Conservation (phyloP, 495 filamentous ascomycete genomes). For the Penicillium robsamsonii region DNA sequence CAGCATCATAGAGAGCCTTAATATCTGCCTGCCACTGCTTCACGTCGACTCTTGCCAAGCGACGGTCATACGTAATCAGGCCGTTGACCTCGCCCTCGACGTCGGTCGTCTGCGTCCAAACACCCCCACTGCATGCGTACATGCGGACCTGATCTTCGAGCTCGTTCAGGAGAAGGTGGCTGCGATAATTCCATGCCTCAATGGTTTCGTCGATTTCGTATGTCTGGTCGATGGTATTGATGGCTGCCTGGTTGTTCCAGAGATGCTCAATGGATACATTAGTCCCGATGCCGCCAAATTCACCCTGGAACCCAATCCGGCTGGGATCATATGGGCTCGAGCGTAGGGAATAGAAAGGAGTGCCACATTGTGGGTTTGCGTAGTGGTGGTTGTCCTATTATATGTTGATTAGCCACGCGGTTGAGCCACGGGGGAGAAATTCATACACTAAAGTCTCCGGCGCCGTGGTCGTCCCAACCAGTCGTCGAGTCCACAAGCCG, state of each 20-base stretch:
- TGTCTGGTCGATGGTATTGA: conserved; percentile 59
- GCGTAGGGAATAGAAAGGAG: conserved; percentile 56
- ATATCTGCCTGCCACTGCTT: conserved; percentile 62
- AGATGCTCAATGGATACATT: conserved; percentile 56
- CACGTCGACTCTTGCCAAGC: conserved; percentile 51
- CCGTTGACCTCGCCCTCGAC: conserved; percentile 76
- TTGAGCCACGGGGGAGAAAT: background rate
- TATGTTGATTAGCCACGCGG: conserved; percentile 3
- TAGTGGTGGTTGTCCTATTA: conserved; percentile 67
- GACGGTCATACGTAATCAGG: conserved; percentile 63
- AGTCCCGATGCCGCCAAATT: conserved; percentile 65
- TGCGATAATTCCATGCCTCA: conserved; percentile 65
- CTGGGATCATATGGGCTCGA: conserved; percentile 56
- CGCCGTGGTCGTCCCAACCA: conserved; percentile 62
- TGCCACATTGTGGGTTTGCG: conserved; percentile 66
- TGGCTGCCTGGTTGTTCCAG: conserved; percentile 58
- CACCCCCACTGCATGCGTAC: conserved; percentile 57
- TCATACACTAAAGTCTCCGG: conserved; percentile 54
- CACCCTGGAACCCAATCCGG: conserved; percentile 65
- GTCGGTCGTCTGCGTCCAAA: conserved; percentile 68
- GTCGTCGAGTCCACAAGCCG: conserved; percentile 58
- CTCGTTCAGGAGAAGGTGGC: conserved; percentile 50
- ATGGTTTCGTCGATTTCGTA: conserved; percentile 60
- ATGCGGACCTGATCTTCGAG: conserved; percentile 55
- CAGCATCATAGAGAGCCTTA: conserved; percentile 55